Evolutionary conservation across 345 rosid genomes (phyloP).

Genomic region (Eucalyptus sp.): DNA sequence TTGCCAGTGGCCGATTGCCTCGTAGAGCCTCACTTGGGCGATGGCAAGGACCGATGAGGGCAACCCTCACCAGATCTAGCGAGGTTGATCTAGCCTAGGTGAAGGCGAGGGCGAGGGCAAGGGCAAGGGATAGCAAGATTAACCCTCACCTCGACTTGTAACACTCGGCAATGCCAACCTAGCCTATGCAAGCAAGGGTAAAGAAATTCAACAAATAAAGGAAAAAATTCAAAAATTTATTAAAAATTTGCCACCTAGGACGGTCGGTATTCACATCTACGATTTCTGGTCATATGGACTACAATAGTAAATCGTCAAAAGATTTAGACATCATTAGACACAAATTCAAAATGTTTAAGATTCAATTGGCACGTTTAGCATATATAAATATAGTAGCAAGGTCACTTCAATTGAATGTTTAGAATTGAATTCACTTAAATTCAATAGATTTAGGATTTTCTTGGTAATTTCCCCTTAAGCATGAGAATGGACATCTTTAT

Average conservation of each 20-base stretch:
- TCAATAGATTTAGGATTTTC: too few relatives aligned
- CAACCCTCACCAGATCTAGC: neutral
- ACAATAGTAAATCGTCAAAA: rapidly evolving
- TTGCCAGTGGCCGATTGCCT: rapidly evolving
- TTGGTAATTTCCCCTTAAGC: neutral
- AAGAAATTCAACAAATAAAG: too few relatives aligned
- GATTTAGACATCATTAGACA: neutral
- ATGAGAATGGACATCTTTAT: neutral
- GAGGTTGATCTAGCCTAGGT: neutral
- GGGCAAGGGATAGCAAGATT: too few relatives aligned
- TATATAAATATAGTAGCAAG: neutral
- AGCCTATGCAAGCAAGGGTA: neutral
- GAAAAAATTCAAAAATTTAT: too few relatives aligned
- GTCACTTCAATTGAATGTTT: neutral
- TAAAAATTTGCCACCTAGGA: too few relatives aligned
- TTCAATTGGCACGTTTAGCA: neutral
- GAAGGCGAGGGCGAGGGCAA: too few relatives aligned
- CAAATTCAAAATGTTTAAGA: neutral
- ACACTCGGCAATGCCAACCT: neutral
- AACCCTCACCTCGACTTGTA: too few relatives aligned
- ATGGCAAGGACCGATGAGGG: neutral
- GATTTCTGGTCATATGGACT: rapidly evolving
- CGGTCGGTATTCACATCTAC: neutral
- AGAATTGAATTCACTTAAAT: neutral
- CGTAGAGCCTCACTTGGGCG: neutral